Conservation (phyloP, 805 yeast genomes). For the Saturnispora zaruensis region DNA sequence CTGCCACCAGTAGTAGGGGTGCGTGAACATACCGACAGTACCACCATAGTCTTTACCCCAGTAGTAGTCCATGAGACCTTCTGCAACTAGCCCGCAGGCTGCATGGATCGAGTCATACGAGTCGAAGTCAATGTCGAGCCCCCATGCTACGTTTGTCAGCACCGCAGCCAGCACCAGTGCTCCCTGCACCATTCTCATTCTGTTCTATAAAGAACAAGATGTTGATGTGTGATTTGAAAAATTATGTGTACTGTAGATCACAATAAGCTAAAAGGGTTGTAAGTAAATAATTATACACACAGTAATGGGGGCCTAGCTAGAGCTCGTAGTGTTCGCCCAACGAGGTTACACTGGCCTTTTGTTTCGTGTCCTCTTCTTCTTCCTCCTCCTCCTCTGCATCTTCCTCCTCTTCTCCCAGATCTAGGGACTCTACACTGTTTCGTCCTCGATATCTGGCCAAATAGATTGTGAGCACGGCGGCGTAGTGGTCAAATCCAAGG, state of each 20-base stretch:
- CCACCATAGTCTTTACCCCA: slow-evolving; percentile 60
- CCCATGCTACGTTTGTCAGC: not conserved
- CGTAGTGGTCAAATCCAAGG: slow-evolving; percentile 60
- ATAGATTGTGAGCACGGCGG: slow-evolving; percentile 60
- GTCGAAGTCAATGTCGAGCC: slow-evolving; percentile 29
- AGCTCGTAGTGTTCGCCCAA: not conserved
- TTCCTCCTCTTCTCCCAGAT: slow-evolving; percentile 12
- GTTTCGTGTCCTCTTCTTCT: not conserved
- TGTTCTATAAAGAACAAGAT: not conserved
- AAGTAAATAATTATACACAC: not conserved
- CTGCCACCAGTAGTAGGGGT: slow-evolving; percentile 98
- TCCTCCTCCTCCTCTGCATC: slow-evolving; percentile 11
- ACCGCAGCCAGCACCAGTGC: not conserved
- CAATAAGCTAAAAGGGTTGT: not conserved
- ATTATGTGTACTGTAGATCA: not conserved
- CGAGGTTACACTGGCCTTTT: not conserved
- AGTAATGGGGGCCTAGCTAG: not conserved
- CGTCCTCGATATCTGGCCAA: slow-evolving; percentile 64
- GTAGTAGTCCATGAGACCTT: slow-evolving; percentile 64
- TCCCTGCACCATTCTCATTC: not conserved
- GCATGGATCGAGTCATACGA: slow-evolving; percentile 38
- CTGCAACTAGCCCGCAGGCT: slow-evolving; percentile 44
- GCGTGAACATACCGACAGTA: slow-evolving; percentile 75
- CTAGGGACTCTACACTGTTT: slow-evolving; percentile 28
- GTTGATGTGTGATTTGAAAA: not conserved